Conservation (phyloP, 129 eudicot species). For the Tagetes patula region DNA sequence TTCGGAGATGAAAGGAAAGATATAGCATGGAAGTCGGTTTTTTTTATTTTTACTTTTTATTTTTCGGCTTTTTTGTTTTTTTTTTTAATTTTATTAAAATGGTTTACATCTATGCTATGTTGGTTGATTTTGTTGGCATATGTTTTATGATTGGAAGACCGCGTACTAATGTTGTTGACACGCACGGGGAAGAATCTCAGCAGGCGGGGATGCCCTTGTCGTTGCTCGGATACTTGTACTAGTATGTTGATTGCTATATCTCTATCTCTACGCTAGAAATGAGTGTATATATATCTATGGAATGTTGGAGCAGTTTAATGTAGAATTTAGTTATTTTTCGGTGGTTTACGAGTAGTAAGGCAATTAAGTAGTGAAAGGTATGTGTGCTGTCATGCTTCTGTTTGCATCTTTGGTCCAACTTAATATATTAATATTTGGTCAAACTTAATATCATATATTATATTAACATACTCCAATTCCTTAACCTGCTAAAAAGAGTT, state of each 20-base stretch:
- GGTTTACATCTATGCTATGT: constrained; percentile 36
- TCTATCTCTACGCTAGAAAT: constrained; percentile 31
- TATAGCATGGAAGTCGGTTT: constrained; percentile 40
- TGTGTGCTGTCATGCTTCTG: constrained; percentile 1
- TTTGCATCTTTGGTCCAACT: not conserved
- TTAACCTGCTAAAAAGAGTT: too few species aligned
- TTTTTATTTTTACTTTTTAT: not conserved
- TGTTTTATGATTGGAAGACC: constrained; percentile 11
- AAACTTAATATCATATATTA: not conserved
- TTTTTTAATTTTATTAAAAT: constrained; percentile 26
- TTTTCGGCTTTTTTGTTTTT: constrained; percentile 17
- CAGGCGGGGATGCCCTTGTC: constrained; percentile 17
- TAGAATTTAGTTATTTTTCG: constrained; percentile 23
- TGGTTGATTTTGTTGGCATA: constrained; percentile 39
- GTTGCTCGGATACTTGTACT: constrained; percentile 33
- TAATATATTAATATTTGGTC: too few species aligned
- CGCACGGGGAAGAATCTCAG: constrained; percentile 23
- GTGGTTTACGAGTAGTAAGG: not conserved
- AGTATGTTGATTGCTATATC: constrained; percentile 29
- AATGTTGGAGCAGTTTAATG: constrained; percentile 40
- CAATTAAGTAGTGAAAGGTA: not conserved
- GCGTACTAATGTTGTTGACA: constrained; percentile 29
- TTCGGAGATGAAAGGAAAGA: constrained; percentile 50
- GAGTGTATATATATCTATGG: constrained; percentile 53
- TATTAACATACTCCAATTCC: too few species aligned